phyloP scores from a whole-genome alignment of 306 rosid species.

The Gynostemma pentaphyllum region DNA sequence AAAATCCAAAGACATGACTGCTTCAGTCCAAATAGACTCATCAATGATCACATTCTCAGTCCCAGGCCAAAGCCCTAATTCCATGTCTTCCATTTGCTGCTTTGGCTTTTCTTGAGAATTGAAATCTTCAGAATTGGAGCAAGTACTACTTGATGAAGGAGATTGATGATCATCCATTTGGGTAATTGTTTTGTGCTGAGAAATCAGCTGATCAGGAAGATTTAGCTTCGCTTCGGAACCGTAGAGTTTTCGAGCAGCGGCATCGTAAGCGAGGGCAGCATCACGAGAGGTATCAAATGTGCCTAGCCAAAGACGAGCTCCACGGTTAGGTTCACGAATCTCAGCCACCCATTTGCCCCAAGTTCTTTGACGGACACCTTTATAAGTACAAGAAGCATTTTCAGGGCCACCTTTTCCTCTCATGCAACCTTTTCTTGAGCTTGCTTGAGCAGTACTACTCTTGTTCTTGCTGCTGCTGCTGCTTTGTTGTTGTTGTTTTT shows the following conservation, averaged over 20 bases:
- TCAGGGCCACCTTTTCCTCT: slow-evolving; percentile 91
- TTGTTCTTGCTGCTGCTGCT: background rate
- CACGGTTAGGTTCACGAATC: slow-evolving; percentile 85
- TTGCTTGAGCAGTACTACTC: slow-evolving; percentile 41
- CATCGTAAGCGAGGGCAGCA: slow-evolving; percentile 76
- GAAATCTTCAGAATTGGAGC: background rate
- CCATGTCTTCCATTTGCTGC: background rate
- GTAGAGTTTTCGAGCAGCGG: slow-evolving; percentile 66
- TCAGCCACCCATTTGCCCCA: slow-evolving; percentile 99
- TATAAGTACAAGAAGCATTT: slow-evolving; percentile 68
- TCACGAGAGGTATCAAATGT: slow-evolving; percentile 68
- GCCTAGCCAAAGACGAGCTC: slow-evolving; percentile 90
- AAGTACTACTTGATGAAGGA: background rate
- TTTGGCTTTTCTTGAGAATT: background rate
- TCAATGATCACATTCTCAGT: slow-evolving; percentile 25
- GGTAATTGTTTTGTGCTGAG: background rate
- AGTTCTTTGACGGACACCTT: slow-evolving; percentile 84
- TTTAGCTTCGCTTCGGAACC: slow-evolving; percentile 80
- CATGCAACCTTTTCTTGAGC: slow-evolving; percentile 88
- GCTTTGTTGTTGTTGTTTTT: background rate
- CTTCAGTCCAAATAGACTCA: slow-evolving; percentile 65
- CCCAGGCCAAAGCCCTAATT: slow-evolving; percentile 26
- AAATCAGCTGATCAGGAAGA: too few species aligned
- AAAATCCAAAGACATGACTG: slow-evolving; percentile 50
- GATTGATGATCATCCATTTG: background rate